Evolutionary conservation across 2,329 filamentous ascomycete genomes (phyloP).

Genomic region (Pseudofabraea citricarpa): DNA sequence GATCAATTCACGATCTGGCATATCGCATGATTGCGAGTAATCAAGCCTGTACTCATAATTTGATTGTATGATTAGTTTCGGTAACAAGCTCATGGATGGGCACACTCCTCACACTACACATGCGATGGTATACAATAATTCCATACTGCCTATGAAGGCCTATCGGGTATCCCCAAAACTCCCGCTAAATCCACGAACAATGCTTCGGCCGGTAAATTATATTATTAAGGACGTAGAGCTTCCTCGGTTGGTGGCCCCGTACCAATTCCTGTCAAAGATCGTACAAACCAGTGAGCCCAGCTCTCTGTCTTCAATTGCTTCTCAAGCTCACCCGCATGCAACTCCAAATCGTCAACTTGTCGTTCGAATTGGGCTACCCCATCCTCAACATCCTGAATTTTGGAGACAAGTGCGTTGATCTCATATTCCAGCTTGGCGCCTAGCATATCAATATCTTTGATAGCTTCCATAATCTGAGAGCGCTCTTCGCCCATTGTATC

Average conservation of each 20-base stretch:
- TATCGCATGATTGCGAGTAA: not conserved
- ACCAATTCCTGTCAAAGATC: slow-evolving; percentile 27
- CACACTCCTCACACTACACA: not conserved
- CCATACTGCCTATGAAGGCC: slow-evolving; percentile 18
- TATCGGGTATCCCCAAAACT: slow-evolving; percentile 22
- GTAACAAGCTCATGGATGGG: no score
- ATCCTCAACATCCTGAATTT: slow-evolving; percentile 83
- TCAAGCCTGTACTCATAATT: not conserved
- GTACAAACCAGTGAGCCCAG: slow-evolving; percentile 28
- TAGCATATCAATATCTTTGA: slow-evolving; percentile 76
- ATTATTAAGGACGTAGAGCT: not conserved
- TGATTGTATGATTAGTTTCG: not conserved
- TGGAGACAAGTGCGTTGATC: slow-evolving; percentile 71
- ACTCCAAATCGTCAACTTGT: slow-evolving; percentile 69
- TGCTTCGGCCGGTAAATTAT: slow-evolving; percentile 12
- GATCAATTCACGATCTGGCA: not conserved
- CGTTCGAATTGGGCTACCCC: slow-evolving; percentile 74
- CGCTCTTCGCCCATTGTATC: slow-evolving; percentile 68
- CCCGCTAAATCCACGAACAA: slow-evolving; percentile 20
- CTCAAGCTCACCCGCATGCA: slow-evolving; percentile 57
- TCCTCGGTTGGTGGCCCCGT: slow-evolving; percentile 15
- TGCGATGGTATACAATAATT: not conserved
- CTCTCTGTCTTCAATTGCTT: slow-evolving; percentile 25
- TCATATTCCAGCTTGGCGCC: slow-evolving; percentile 90
- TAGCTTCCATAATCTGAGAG: slow-evolving; percentile 60